Base-by-base conservation (phyloP, 1,284 basidiomycete species). In the Xerocomus minutiporus region DNA sequence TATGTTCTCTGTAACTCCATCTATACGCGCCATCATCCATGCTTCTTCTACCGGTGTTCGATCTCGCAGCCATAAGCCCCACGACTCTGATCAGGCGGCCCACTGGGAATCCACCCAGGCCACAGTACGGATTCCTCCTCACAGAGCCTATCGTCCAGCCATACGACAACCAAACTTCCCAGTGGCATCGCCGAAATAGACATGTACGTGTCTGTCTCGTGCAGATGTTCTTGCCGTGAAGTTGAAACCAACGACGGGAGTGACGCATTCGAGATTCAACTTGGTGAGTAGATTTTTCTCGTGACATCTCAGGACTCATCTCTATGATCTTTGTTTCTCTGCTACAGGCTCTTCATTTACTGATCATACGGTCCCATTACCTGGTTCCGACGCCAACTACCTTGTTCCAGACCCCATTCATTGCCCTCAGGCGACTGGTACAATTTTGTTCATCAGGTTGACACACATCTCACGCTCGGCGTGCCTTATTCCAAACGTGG, bases 381-480 rank as follows among this genome's bases (percentile, higher is more conserved):
- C 75, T 0, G 66, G 63, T 1, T 41, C 61, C 17, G 66, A 76
- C 38, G 73, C 78, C 4, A 73, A 73, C 51, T 73, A 67, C 26
- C 74, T 81, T 83, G 26, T 82, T 80, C 67, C 61, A 66, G 15
- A 73, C 76, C 0, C 71, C 75, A 0, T 83, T 83, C 67, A 66
- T 20, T 20, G 20, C 20, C 67, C 1, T 55, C 71, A 2, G 58
- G 57, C 12, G 60, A 60, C 8, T 83, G 82, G 81, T 81, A 83
- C 63, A 83, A 84, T 66, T 82, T 83, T 60, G 81, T 79, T 0
- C 61, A 83, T 36, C 74, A 75, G 53, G 74, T 82, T 31, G 78
- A 83, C 63, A 69, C 71, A n/a, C 65, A 72, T 20, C 68, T 64
- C 36, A 81, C 79, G 1, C 70, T 84, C 15, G 70, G 68, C 8